Evolutionary conservation across 768 basidiomycete genomes (phyloP), one percentile per base, ranked within the genome.

Genomic region (Lenzites betulinus): DNA sequence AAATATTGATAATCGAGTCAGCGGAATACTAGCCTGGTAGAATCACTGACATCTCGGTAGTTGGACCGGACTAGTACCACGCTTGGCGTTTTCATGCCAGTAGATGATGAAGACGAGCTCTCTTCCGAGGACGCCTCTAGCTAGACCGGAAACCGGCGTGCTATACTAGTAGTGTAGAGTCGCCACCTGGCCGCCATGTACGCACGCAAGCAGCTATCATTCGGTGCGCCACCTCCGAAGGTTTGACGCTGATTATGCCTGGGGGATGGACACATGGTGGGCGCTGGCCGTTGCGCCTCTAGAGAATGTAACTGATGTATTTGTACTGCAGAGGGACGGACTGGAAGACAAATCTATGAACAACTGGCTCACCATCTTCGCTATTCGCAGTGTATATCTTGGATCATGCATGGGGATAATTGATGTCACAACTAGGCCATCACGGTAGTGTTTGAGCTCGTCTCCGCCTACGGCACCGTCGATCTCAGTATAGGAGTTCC

Each of bases 211-310:
- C 96, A 99, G 70, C 84, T 99, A 58, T 91, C 95, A 2, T 98
- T 97, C 64, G 93, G 92, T 91, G 64, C 2, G 38, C 36, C 41
- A 20, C 0, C n/a, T 7, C 18, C n/a, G n/a, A n/a, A 20, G 1
- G 25, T 15, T 8, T 4, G 7, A 8, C 11, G 60, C 60, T 42
- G 43, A 36, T 7, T 33, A 13, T 3, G 44, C 48, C n/a, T 23
- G 30, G 1, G 2, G n/a, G 22, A 16, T 63, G 93, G 95, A 97
- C 74, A 93, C 97, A 84, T 97, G 95, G 96, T 97, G 94, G n/a
- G n/a, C n/a, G 94, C 73, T 98, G 22, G 90, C 78, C 0, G 72
- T 93, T 13, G 93, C 92, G 0, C 73, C 1, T n/a, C 15, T n/a
- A n/a, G n/a, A n/a, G 9, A 18, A 15, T 39, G 7, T 39, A 39